phyloP scores from a whole-genome alignment of 306 rosid genomes.

The Quercus parvula region DNA sequence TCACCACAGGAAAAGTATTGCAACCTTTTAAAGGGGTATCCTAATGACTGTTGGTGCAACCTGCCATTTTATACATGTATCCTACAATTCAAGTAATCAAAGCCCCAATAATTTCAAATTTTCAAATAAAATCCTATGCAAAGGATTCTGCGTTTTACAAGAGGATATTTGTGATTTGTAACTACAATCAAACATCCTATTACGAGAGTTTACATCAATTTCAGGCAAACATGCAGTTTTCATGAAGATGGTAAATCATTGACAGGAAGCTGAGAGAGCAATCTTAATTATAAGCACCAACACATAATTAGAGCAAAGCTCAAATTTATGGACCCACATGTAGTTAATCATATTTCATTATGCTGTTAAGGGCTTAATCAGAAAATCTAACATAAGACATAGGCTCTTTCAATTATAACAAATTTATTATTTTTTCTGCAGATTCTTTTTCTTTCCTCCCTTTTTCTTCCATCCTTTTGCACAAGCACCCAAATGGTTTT shows the following conservation, averaged over 20 bases:
- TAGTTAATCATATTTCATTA: neutral
- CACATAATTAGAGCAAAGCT: neutral
- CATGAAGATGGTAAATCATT: neutral
- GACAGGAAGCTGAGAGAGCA: neutral
- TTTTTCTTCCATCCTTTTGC: neutral
- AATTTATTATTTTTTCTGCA: too few relatives aligned
- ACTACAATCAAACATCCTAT: too few relatives aligned
- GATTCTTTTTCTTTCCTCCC: neutral
- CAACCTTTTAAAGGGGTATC: neutral
- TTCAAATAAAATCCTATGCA: neutral
- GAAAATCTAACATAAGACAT: neutral
- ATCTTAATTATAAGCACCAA: neutral
- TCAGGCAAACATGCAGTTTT: neutral
- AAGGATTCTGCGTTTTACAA: neutral
- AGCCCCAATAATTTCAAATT: neutral
- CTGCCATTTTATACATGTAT: neutral
- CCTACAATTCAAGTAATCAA: neutral
- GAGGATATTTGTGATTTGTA: neutral
- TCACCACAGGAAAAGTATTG: neutral
- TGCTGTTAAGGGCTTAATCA: neutral
- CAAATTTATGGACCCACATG: neutral
- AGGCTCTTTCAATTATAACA: neutral
- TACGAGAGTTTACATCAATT: neutral
- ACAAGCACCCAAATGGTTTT: too few relatives aligned
- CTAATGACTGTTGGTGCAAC: neutral